Conservation (phyloP, 1,284 basidiomycete genomes). For the Taiwanofungus camphoratus region DNA sequence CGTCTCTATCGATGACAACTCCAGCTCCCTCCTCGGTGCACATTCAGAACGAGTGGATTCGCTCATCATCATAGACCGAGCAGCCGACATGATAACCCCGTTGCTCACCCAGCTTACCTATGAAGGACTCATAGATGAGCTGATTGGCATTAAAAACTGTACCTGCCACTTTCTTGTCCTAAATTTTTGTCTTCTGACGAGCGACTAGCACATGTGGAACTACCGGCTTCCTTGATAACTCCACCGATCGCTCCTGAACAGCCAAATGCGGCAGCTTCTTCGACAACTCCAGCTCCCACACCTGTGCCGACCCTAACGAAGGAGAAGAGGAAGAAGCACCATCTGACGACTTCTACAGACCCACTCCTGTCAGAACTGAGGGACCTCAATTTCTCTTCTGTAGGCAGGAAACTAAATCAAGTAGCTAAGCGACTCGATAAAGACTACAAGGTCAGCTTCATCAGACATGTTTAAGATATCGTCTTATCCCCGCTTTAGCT, state of each 20-base stretch:
- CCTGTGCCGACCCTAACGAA: constrained; percentile 42
- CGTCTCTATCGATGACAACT: constrained; percentile 28
- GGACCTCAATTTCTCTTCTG: constrained; percentile 92
- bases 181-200: constrained; percentile 2
- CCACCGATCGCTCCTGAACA: constrained; percentile 39
- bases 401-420: constrained; percentile 79
- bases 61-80: constrained; percentile 85
- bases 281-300: constrained; percentile 36
- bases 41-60: constrained; percentile 71
- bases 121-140: constrained; percentile 94
- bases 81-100: constrained; percentile 94
- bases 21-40: constrained; percentile 36
- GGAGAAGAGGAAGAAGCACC: constrained; percentile 85
- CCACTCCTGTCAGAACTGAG: constrained; percentile 81
- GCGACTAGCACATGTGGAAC: constrained; percentile 77
- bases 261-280: constrained; percentile 39
- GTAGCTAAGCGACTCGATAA: constrained; percentile 85
- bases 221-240: constrained; percentile 78
- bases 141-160: constrained; percentile 89
- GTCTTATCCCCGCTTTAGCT: constrained; percentile 34
- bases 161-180: constrained; percentile 22
- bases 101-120: constrained; percentile 96
- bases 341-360: constrained; percentile 73
- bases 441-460: constrained; percentile 85
- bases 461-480: constrained; percentile 4